Evolutionary conservation across 1,139 yeast genomes (phyloP).

Genomic region (Lizanozyma gosingica): DNA sequence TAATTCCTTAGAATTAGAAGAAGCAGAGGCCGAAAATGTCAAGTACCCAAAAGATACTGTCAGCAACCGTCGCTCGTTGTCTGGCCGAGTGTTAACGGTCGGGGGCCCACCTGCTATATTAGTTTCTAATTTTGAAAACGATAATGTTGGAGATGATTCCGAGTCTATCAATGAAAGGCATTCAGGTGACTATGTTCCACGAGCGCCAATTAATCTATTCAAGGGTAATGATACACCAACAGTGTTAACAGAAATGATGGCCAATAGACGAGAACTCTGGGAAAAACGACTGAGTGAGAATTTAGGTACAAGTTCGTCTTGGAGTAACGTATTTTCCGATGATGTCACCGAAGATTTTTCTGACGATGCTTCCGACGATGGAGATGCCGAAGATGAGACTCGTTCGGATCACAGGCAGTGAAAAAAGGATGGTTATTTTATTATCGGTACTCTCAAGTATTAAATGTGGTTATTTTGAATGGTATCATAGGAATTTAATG

Average conservation of each 20-base stretch:
- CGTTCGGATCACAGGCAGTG: constrained; percentile 2
- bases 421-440: no score
- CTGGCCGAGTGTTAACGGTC: no score
- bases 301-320: not conserved
- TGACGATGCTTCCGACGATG: constrained; percentile 2
- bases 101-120: not conserved
- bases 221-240: not conserved
- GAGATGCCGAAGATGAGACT: constrained; percentile 7
- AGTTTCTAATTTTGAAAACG: constrained; percentile 1
- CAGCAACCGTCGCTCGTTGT: constrained; percentile 2
- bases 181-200: not conserved
- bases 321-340: not conserved
- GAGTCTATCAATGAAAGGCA: not conserved
- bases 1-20: constrained; percentile 6
- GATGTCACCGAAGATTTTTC: constrained; percentile 2
- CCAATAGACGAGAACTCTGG: not conserved
- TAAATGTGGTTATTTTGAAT: no score
- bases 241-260: not conserved
- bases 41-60: constrained; percentile 1
- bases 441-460: no score
- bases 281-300: not conserved
- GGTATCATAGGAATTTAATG: no score
- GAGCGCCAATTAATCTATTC: not conserved
- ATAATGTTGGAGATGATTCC: constrained; percentile 1
- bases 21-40: not conserved